phyloP scores from a whole-genome alignment of 108 stramenopile species.

The Cyclotella atomus region DNA sequence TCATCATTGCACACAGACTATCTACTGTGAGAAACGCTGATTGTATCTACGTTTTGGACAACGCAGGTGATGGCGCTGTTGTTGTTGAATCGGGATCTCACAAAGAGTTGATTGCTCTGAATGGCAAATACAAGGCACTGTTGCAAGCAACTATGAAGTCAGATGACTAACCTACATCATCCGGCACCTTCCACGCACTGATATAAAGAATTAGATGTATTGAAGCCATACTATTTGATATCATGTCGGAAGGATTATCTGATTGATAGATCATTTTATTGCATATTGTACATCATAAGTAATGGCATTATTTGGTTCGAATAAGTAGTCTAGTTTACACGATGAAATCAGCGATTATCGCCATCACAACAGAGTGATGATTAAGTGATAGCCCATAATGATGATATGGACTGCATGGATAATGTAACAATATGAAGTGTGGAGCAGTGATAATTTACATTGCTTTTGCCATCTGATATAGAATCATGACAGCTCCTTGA shows the following conservation, averaged over 20 bases:
- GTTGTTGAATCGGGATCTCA: slow-evolving; percentile 92
- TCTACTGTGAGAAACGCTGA: slow-evolving; percentile 81
- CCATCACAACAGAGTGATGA: too few relatives aligned
- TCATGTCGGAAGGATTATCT: too few relatives aligned
- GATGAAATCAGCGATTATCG: too few relatives aligned
- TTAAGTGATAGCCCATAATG: neutral
- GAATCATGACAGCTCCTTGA: slow-evolving; percentile 36
- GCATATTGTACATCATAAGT: too few relatives aligned
- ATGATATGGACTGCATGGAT: neutral
- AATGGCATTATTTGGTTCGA: too few relatives aligned
- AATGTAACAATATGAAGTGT: neutral
- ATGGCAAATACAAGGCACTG: slow-evolving; percentile 29
- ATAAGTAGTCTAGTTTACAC: too few relatives aligned
- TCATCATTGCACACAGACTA: slow-evolving; percentile 65
- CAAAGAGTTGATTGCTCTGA: slow-evolving; percentile 66
- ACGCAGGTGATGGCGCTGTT: slow-evolving; percentile 50
- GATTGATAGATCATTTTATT: too few relatives aligned
- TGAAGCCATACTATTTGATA: too few relatives aligned
- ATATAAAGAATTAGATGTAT: neutral
- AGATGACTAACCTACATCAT: neutral
- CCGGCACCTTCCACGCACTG: neutral
- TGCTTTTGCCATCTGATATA: slow-evolving; percentile 29
- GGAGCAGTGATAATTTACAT: neutral
- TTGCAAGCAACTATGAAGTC: slow-evolving; percentile 20
- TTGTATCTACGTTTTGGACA: slow-evolving; percentile 77